These are phyloP conservation scores for Cordyceps farinosa DNA, from an alignment of 2,329 filamentous ascomycete genomes.

Conservation along the genomic window DNA sequence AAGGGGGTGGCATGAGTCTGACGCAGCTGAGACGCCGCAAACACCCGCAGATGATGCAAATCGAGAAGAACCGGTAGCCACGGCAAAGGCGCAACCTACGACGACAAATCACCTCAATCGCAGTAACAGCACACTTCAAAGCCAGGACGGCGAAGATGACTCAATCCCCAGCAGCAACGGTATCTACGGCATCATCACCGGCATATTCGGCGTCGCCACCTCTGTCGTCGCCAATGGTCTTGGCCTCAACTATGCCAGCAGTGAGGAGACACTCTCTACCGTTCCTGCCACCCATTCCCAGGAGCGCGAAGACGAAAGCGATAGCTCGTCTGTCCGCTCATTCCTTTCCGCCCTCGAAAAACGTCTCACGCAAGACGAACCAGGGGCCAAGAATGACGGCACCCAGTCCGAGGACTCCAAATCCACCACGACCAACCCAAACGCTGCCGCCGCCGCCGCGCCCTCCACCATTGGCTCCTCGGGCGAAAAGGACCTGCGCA, in stretches of 20 bases:
- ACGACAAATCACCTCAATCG: neutral
- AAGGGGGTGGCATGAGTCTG: constrained; percentile 32
- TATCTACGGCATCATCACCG: constrained; percentile 54
- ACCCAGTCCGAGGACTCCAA: constrained; percentile 38
- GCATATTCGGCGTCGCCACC: constrained; percentile 49
- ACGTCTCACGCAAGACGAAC: constrained; percentile 28
- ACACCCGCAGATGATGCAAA: neutral
- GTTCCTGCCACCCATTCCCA: constrained; percentile 23
- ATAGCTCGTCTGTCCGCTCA: constrained; percentile 45
- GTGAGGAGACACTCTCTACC: constrained; percentile 27
- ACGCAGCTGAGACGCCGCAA: constrained; percentile 20
- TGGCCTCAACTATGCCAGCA: constrained; percentile 27
- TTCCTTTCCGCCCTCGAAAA: constrained; percentile 48
- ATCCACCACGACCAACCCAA: constrained; percentile 17
- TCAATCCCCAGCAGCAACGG: constrained; percentile 41
- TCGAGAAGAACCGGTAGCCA: neutral
- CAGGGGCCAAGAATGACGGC: constrained; percentile 24
- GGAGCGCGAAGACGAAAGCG: constrained; percentile 34
- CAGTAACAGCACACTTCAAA: neutral
- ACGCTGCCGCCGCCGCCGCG: neutral
- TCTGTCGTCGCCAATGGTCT: constrained; percentile 41
- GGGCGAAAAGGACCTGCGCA: constrained; percentile 60
- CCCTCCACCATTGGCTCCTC: constrained; percentile 23
- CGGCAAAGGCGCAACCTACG: constrained; percentile 1
- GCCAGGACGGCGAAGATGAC: constrained; percentile 25